These are phyloP conservation scores for Cyanophora paradoxa DNA, from an alignment of 78 protist species.

Conservation along the genomic window DNA sequence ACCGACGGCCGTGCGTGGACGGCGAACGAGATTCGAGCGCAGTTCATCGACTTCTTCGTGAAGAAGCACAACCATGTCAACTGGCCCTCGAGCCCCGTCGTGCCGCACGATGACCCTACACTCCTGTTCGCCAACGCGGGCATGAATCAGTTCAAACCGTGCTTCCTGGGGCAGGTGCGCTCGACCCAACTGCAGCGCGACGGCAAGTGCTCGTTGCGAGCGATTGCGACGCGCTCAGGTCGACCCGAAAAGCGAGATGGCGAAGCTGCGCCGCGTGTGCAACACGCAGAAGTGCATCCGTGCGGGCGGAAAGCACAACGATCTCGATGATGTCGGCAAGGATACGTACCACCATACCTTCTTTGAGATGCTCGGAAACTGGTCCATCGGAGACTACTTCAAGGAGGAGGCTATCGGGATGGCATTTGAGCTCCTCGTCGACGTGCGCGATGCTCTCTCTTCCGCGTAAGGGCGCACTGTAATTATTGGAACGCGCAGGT, in stretches of 20 bases:
- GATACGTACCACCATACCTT: conserved; percentile 98
- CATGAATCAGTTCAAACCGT: conserved; percentile 90
- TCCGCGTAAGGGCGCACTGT: no score
- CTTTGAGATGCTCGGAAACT: conserved; percentile 98
- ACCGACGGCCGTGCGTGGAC: no score
- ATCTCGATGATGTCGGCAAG: conserved; percentile 92
- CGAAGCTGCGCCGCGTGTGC: conserved; percentile 77
- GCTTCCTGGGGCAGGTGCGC: no score
- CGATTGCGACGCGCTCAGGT: no score
- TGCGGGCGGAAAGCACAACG: conserved; percentile 99
- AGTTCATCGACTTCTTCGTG: conserved; percentile 76
- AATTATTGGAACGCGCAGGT: not conserved
- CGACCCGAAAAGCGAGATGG: conserved; percentile 72
- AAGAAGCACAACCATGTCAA: conserved; percentile 58
- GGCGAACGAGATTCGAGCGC: no score
- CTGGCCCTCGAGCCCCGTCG: conserved; percentile 63
- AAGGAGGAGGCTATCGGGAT: conserved; percentile 86
- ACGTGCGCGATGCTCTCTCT: conserved; percentile 36
- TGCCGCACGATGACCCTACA: conserved; percentile 95
- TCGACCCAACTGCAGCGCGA: no score
- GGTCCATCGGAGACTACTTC: conserved; percentile 94
- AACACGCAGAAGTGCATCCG: conserved; percentile 98
- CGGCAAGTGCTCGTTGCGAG: no score
- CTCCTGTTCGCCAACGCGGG: conserved; percentile 96
- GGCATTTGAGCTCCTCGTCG: conserved; percentile 91